These are phyloP conservation scores for Pneumocystis carinii DNA, from an alignment of 1,139 yeast genomes.

Conservation along the genomic window DNA sequence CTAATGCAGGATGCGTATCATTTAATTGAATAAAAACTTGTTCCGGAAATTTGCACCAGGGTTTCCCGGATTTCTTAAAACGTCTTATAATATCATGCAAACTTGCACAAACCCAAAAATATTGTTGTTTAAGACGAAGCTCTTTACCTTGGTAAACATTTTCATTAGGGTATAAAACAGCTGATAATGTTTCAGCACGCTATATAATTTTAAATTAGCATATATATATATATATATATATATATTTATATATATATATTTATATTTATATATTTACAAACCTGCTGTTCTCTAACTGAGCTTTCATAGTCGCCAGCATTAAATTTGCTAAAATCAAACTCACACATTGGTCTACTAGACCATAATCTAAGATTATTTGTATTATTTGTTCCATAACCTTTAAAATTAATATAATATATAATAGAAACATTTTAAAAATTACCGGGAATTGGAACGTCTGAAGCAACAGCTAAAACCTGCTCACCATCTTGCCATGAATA, in stretches of 20 bases:
- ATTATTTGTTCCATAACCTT: conserved; percentile 26
- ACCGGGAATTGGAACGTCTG: conserved; percentile 89
- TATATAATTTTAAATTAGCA: conserved; percentile 35
- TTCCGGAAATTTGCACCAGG: conserved; percentile 74
- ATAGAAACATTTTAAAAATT: conserved; percentile 39
- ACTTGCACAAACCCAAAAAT: conserved; percentile 94
- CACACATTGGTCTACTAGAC: conserved; percentile 81
- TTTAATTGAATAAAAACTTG: conserved; percentile 84
- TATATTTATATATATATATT: conserved; percentile 40
- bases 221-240: conserved; percentile 52
- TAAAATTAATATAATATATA: neutral
- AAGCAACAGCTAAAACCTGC: conserved; percentile 78
- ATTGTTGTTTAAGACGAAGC: conserved; percentile 84
- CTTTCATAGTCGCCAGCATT: conserved; percentile 82
- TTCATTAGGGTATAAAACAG: conserved; percentile 65
- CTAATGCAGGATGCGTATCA: conserved; percentile 90
- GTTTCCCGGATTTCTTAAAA: conserved; percentile 62
- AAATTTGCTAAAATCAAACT: conserved; percentile 82
- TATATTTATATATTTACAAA: conserved; percentile 50
- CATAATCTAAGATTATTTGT: conserved; percentile 84
- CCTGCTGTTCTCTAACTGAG: conserved; percentile 68
- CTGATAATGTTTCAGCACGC: neutral
- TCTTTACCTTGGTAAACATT: conserved; percentile 86
- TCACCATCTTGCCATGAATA: conserved; percentile 81
- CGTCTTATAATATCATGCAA: conserved; percentile 82